Base-by-base conservation (phyloP, 257 asterid genomes). In the Nicotiana noctiflora region DNA sequence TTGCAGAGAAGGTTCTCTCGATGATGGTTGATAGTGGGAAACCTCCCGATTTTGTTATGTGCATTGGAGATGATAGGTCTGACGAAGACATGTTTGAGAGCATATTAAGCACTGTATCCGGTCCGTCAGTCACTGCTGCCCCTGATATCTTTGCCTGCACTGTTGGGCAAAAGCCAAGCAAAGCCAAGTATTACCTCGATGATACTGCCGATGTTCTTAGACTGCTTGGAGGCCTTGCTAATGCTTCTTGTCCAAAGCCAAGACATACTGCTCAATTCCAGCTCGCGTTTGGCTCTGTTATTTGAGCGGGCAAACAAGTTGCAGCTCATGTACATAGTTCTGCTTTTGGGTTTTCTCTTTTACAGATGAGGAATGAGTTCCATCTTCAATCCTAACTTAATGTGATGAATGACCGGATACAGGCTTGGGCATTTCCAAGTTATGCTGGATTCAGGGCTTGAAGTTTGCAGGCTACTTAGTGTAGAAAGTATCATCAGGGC, bases 111-210 rank as follows among this genome's bases (percentile, higher is more conserved):
- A 78, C 83, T 0, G 87, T 83, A 29, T 88, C 92, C 21, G 81
- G 83, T 57, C 83, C 87, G 52, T 83, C 89, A 10, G 80, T 87
- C 37, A 76, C 88, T 49, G 65, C 90, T 25, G 87, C 84, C 68
- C 97, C 96, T 0, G 95, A 92, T 81, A 86, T 94, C 63, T 94
- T 90, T 81, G 97, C 98, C 49, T 94, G 98, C 86, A 94, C 98
- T 1, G 98, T 94, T 17, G 98, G 98, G 79, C 97, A 91, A 79
- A 94, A 94, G 80, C 98, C 98, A n/a, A 94, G 98, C 92, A 94
- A 93, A 87, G 98, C 98, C 23, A 92, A 91, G 70, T 94, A 92
- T 83, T 94, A 94, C 85, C 95, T 93, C 3, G 97, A 94, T 46
- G 98, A 92, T 61, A 88, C 96, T 1, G 75, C 86, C 1, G 97